Evolutionary conservation across 495 filamentous ascomycete genomes (phyloP), one percentile per base, ranked within the genome.

Genomic region (Podospora bellae-mahoneyi): DNA sequence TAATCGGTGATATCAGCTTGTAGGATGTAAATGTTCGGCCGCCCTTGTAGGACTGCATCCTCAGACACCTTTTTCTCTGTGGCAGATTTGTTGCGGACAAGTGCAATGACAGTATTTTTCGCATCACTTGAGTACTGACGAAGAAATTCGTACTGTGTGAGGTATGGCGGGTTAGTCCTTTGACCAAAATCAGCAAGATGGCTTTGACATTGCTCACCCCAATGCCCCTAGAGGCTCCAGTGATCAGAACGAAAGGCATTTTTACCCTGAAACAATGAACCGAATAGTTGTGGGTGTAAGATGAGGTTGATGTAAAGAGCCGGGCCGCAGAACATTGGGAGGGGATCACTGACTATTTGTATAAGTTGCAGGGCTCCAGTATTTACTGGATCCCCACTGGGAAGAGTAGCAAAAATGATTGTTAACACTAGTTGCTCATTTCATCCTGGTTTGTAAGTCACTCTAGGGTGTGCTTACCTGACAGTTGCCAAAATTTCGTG

Each of bases 71-170:
- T 28, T 16, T 63, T 28, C 23, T 28, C 60, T 4, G 60, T 63
- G n/a, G 10, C 32, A 28, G 26, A 28, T 26, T 63, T 63, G 61
- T 39, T 64, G 61, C 61, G 75, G 15, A 76, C 71, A 15, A 80
- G 65, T 6, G 75, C 73, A 48, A 79, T 71, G 48, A 81, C 69
- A 0, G 16, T 71, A 23, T 69, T 68, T 5, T 69, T 65, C n/a
- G 72, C 20, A 10, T 70, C 60, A 28, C 54, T 59, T 15, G 74
- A 73, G 15, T 75, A 54, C 30, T 73, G 65, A 32, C 64, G 61
- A 13, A 76, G 55, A 59, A 72, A 72, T 26, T 66, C 70, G 56
- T 63, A 68, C 39, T 48, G 39, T 48, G 0, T 1, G 23, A 23
- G 23, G 23, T 3, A 48, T 48, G 9, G 39, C 15, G 5, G 39